A percentile compares a stretch with the other conserved stretches of the same genome.
Evolutionary conservation across 139 green algal genomes (phyloP).

Genomic region (Ettlia oleoabundans): DNA sequence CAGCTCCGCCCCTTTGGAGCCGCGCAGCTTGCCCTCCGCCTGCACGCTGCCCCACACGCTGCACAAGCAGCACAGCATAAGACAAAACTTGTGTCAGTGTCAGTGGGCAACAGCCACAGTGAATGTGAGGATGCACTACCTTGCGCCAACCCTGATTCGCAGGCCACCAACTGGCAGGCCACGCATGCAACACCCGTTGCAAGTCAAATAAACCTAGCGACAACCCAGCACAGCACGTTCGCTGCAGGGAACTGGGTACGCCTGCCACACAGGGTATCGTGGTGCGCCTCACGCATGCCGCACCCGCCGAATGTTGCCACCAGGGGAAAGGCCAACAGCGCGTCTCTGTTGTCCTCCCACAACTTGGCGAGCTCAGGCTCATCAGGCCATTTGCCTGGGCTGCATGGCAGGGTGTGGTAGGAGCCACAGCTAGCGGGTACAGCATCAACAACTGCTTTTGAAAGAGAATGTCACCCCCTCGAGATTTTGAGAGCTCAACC

Average conservation of each 20-base stretch:
- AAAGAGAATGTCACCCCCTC: too few species aligned
- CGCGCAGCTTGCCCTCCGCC: slow-evolving; percentile 22
- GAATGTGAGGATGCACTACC: not conserved
- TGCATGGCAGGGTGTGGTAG: not conserved
- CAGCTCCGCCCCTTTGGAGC: slow-evolving; percentile 36
- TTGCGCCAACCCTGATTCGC: too few species aligned
- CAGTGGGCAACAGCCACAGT: too few species aligned
- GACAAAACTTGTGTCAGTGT: too few species aligned
- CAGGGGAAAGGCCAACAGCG: slow-evolving; percentile 67
- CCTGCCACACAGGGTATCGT: too few species aligned
- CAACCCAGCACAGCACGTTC: too few species aligned
- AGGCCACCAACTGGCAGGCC: not conserved
- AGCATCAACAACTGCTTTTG: too few species aligned
- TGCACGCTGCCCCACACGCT: slow-evolving; percentile 36
- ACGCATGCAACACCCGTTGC: not conserved
- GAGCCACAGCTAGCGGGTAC: too few species aligned
- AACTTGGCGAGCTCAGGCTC: slow-evolving; percentile 53
- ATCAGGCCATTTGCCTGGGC: slow-evolving; percentile 77
- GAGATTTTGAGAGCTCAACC: too few species aligned
- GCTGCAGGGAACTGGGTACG: too few species aligned
- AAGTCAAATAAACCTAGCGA: slow-evolving; percentile 13
- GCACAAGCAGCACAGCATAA: not conserved
- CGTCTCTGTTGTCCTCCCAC: slow-evolving; percentile 74
- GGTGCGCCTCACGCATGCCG: not conserved
- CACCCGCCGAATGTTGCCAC: slow-evolving; percentile 57